Evolutionary conservation across 1,284 basidiomycete species (phyloP).

Genomic region (Kalmanozyma brasiliensis): DNA sequence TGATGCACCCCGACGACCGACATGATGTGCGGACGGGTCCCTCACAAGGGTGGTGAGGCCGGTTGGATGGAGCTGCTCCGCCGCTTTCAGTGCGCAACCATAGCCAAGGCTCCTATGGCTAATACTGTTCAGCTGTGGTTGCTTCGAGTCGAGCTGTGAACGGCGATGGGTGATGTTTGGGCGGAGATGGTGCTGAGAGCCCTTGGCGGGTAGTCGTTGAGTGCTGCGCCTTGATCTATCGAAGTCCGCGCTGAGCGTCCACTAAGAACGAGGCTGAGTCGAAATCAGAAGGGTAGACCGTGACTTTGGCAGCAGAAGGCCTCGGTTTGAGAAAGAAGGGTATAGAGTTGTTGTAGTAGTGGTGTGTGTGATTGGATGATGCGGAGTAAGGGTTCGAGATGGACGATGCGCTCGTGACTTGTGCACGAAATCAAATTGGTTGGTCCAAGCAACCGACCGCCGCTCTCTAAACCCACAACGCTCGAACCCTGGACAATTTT

Average conservation of each 20-base stretch:
- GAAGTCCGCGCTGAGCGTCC: background rate
- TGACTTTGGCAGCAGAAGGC: no score
- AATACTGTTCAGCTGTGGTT: no score
- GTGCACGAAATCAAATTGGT: background rate
- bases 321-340: no score
- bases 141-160: no score
- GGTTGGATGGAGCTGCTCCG: slow-evolving; percentile 12
- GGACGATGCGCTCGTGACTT: background rate
- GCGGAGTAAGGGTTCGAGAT: background rate
- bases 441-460: slow-evolving; percentile 15
- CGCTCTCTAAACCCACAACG: background rate
- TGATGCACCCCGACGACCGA: slow-evolving; percentile 45
- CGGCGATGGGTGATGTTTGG: no score
- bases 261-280: no score
- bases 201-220: no score
- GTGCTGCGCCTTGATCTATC: background rate
- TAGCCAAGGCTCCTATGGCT: slow-evolving; percentile 15
- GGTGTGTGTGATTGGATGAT: background rate
- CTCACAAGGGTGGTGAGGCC: background rate
- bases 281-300: no score
- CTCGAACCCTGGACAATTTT: background rate
- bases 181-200: no score
- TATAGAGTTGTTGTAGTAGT: no score
- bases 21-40: slow-evolving; percentile 18
- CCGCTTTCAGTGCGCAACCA: slow-evolving; percentile 21